Evolutionary conservation across 1,284 basidiomycete genomes (phyloP), one percentile per base, ranked within the genome.

Genomic region (Microbotryum saponariae): DNA sequence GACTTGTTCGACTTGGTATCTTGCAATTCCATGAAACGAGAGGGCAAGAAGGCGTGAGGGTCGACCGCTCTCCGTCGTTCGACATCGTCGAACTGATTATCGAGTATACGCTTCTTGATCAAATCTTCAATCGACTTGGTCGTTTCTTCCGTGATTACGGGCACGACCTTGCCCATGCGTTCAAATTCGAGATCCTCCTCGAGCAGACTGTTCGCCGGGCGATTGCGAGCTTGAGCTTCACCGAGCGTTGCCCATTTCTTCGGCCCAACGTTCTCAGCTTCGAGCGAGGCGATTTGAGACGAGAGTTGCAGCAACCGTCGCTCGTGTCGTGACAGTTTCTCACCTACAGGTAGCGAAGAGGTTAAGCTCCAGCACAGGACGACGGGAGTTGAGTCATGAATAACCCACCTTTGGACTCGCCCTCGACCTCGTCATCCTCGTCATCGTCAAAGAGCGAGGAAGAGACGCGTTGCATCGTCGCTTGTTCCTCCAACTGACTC

Each of bases 141-240:
- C 51, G 79, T 81, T 74, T 94, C 90, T 73, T 97, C 91, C 0
- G 96, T 97, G 62, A 96, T 83, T 54, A 91, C 82, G 12, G 94
- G 96, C 0, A 87, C 86, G 20, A 85, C 80, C 77, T 94, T 97
- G 77, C 85, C 84, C 16, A 87, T 83, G 46, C 80, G 87, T 69
- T 98, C 96, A 68, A 94, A 98, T 63, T 97, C 93, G 49, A 99
- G 82, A 74, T 97, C 90, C 75, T 97, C 89, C 74, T 91, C 90
- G 16, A 99, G 81, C 20, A 97, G 79, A 27, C 89, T 89, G 77
- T 98, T 93, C 73, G 90, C 84, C 1, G 96, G 94, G 57, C 96
- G 83, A 49, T 85, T 78, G 46, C 85, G 82, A 7, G 89, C 83
- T 14, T 82, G 83, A 14, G 91, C 90, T 77, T 99, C 96, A 52